Conservation (phyloP, 163 green algal species). For the Chloromonas sp. region DNA sequence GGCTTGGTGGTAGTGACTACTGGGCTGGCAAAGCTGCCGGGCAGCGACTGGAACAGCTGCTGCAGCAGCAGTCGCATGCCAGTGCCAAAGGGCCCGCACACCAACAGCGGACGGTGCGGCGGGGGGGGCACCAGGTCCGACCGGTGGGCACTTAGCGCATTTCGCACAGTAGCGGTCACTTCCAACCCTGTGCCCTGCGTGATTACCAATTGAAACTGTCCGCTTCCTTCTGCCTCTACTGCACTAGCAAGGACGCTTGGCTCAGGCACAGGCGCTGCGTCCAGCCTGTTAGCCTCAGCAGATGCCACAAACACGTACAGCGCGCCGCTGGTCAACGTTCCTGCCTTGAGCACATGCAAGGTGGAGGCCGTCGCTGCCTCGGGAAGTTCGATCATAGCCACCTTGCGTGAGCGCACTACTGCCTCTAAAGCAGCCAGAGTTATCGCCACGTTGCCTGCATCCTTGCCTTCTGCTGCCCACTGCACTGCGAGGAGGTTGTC, state of each 20-base stretch:
- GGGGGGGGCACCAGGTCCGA: slow-evolving; percentile 37
- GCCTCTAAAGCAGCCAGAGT: slow-evolving; percentile 19
- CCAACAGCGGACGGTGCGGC: slow-evolving; percentile 42
- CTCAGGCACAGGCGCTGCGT: not conserved
- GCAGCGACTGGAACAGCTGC: slow-evolving; percentile 45
- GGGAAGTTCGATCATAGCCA: slow-evolving; percentile 31
- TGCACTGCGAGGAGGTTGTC: slow-evolving; percentile 18
- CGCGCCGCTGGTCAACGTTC: slow-evolving; percentile 7
- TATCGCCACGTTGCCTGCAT: slow-evolving; percentile 15
- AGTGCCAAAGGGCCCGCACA: slow-evolving; percentile 53
- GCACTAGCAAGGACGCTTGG: not conserved
- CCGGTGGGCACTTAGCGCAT: slow-evolving; percentile 22
- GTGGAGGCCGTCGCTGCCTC: not conserved
- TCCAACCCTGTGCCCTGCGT: slow-evolving; percentile 18
- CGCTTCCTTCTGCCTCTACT: not conserved
- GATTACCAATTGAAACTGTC: slow-evolving; percentile 23
- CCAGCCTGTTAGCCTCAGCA: not conserved
- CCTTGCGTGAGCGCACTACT: slow-evolving; percentile 6
- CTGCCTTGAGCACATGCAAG: not conserved
- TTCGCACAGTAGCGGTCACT: slow-evolving; percentile 11
- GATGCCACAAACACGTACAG: slow-evolving; percentile 26
- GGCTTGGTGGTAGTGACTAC: slow-evolving; percentile 43
- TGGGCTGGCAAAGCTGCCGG: slow-evolving; percentile 39
- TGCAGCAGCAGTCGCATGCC: slow-evolving; percentile 55
- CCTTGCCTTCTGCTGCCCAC: slow-evolving; percentile 8